Percentiles rank a stretch among this genome's conserved stretches.
phyloP scores from a whole-genome alignment of 2,329 filamentous ascomycete species.

The Didymella pomorum region DNA sequence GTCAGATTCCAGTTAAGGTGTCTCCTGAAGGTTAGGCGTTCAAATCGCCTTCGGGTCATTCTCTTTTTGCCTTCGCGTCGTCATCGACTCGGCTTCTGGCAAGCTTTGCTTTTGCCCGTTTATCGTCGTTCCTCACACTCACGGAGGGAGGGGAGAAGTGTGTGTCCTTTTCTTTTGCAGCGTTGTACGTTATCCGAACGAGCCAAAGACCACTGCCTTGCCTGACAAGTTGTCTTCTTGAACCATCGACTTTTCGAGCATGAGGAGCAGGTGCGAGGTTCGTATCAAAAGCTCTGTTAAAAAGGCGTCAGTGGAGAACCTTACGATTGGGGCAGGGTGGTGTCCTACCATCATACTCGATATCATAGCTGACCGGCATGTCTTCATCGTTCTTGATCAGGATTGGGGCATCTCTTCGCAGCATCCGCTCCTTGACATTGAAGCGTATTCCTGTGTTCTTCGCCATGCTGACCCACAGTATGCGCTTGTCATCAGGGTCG shows the following conservation, averaged over 20 bases:
- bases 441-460: constrained; percentile 74
- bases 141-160: not conserved
- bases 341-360: constrained; percentile 74
- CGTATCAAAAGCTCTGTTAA: constrained; percentile 42
- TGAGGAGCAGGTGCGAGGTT: constrained; percentile 49
- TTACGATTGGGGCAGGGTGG: not conserved
- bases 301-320: not conserved
- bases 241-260: constrained; percentile 69
- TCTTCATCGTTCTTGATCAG: constrained; percentile 68
- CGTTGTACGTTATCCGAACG: constrained; percentile 44
- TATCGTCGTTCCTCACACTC: not conserved
- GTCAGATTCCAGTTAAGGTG: constrained; percentile 42
- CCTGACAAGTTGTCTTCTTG: constrained; percentile 68
- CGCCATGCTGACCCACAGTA: constrained; percentile 73
- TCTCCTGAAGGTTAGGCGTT: constrained; percentile 41
- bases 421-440: constrained; percentile 64
- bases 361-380: constrained; percentile 70
- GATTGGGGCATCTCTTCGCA: constrained; percentile 59
- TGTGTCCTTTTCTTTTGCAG: constrained; percentile 1
- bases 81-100: not conserved
- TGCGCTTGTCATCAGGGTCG: constrained; percentile 36
- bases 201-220: constrained; percentile 72
- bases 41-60: constrained; percentile 40
- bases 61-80: constrained; percentile 23
- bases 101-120: constrained; percentile 10